Conservation (phyloP, 192 early-diverging fungal species). For the Entomortierella chlamydospora region DNA sequence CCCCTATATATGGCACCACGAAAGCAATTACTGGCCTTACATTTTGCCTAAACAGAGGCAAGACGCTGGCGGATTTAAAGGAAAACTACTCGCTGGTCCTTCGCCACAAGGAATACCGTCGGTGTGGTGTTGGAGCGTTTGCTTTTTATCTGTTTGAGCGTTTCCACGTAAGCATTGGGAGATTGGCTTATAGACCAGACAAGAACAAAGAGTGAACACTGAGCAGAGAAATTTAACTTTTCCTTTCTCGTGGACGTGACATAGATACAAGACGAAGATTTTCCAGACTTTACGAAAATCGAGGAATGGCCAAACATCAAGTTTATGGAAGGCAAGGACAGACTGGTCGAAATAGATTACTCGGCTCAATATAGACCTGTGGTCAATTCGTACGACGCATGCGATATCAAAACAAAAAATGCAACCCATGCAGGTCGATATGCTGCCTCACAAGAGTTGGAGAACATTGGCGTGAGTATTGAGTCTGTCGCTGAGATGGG, state of each 20-base stretch:
- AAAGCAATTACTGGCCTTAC: too few species aligned
- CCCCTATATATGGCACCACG: too few species aligned
- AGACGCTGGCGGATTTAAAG: too few species aligned
- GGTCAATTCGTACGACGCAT: background rate
- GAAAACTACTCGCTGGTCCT: too few species aligned
- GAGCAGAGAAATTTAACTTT: too few species aligned
- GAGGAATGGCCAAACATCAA: background rate
- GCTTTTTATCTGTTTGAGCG: background rate
- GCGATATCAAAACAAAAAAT: background rate
- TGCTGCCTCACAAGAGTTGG: background rate
- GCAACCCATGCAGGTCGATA: background rate
- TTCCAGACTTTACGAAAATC: constrained; percentile 1
- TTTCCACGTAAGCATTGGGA: too few species aligned
- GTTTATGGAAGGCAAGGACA: background rate
- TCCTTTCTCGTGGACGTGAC: too few species aligned
- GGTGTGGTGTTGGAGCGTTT: too few species aligned
- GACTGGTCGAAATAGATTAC: background rate
- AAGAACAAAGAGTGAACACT: too few species aligned
- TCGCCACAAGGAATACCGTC: too few species aligned
- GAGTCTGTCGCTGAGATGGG: background rate
- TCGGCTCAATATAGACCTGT: background rate
- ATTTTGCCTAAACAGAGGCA: too few species aligned
- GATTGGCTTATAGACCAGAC: too few species aligned
- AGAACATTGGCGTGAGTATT: constrained; percentile 1
- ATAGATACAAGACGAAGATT: background rate